Base-by-base conservation (phyloP, 306 rosid species). In the Alnus rubra region DNA sequence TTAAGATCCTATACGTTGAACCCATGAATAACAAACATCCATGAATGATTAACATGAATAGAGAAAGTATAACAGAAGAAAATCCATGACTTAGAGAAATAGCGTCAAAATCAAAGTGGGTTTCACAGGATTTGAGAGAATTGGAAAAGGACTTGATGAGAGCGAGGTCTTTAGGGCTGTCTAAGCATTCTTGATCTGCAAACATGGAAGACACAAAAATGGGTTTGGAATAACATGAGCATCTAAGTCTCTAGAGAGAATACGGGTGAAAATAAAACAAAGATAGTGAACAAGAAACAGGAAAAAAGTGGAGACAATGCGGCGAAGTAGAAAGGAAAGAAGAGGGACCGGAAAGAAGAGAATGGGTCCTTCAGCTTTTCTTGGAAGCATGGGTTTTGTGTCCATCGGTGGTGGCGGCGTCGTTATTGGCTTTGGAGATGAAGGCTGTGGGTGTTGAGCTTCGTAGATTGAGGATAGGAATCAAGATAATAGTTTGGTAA, bases 161-260 rank as follows among this genome's bases (percentile, higher is more conserved):
- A 60, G 94, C 92, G 56, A 96, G 96, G 23, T 84, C 96, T 79
- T 90, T 91, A 49, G 93, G 94, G 94, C 82, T 89, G 84, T 37
- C 96, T 35, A 58, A 96, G 97, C 73, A 94, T 86, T 84, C 87
- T 80, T 45, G 99, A 90, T 87, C 97, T 88, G 76, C 94, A 91
- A 74, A 81, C 96, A 73, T 23, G 98, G 82, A 91, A 91, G 37
- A 94, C 88, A 13, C 98, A 90, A 78, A 91, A 96, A 63, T 90
- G 94, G 82, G 88, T 88, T 79, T 96, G 98, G 48, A 96, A 96
- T 91, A 0, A 89, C 80, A 13, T 89, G 86, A 23, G 28, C 28
- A 23, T 23, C 28, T 1, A 33, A 33, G 37, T 33, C 37, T 33
- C 37, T 33, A 33, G 28, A 33, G 37, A 33, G 37, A 87, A 60